Evolutionary conservation across 495 filamentous ascomycete genomes (phyloP), one percentile per base, ranked within the genome.

Genomic region (Polyplosphaeria fusca): DNA sequence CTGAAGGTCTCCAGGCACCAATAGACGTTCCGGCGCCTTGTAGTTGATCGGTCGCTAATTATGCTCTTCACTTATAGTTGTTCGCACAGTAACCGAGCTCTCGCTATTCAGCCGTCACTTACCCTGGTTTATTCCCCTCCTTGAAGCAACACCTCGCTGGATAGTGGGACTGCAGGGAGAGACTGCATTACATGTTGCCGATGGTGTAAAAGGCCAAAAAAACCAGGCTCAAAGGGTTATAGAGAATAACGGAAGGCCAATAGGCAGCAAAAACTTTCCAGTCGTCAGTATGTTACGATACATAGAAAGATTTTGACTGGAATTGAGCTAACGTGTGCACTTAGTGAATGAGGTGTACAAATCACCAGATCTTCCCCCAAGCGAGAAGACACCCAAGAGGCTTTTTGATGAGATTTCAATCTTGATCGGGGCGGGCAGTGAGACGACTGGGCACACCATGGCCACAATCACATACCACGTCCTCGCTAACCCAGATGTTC

Each of bases 281-380:
- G 37, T 41, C 16, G 41, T 52, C 28, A 52, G n/a, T n/a, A n/a
- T n/a, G n/a, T n/a, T n/a, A n/a, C n/a, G n/a, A n/a, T n/a, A n/a
- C n/a, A n/a, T n/a, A n/a, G n/a, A n/a, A n/a, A n/a, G n/a, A n/a
- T n/a, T n/a, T n/a, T n/a, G n/a, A n/a, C n/a, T n/a, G n/a, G n/a
- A n/a, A n/a, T n/a, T n/a, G n/a, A n/a, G n/a, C n/a, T n/a, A n/a
- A n/a, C n/a, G n/a, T n/a, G n/a, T n/a, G n/a, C n/a, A n/a, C n/a
- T n/a, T n/a, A n/a, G n/a, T 52, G 48, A 52, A 54, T 30, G 50
- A 43, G 38, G 39, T 54, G 3, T 44, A 27, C 39, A 16, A 44
- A 32, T 26, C 4, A 5, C 19, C 16, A 19, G 28, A 43, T 22
- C 25, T 48, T 4, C 43, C 52, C 4, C 28, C 23, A 16, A 5